phyloP scores from a whole-genome alignment of 1,139 yeast species.

The Nakaseomyces delphensis region DNA sequence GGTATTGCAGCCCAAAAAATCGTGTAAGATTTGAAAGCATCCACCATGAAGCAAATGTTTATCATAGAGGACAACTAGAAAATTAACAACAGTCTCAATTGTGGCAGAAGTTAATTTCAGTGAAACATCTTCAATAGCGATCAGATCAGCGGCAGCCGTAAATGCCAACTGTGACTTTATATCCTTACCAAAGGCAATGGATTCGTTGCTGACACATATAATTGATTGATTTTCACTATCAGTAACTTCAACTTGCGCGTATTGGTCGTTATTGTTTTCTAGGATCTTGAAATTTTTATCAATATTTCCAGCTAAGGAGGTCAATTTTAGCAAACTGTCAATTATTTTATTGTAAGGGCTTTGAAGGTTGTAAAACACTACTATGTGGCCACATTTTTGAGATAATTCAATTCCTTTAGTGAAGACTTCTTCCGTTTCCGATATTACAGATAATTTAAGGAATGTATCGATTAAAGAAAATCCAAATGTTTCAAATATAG shows the following conservation, averaged over 20 bases:
- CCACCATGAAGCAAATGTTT: background rate
- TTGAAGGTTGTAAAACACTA: constrained; percentile 50
- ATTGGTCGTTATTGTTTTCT: constrained; percentile 9
- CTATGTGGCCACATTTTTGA: constrained; percentile 71
- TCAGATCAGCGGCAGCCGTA: background rate
- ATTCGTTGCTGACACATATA: constrained; percentile 4
- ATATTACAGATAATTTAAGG: constrained; percentile 69
- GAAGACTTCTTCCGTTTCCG: constrained; percentile 79
- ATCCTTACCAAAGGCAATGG: background rate
- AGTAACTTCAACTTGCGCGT: constrained; percentile 10
- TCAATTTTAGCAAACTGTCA: constrained; percentile 52
- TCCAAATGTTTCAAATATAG: constrained; percentile 56
- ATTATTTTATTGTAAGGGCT: constrained; percentile 57
- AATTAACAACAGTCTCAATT: background rate
- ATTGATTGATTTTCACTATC: background rate
- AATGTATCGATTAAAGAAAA: constrained; percentile 57
- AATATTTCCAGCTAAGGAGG: constrained; percentile 36
- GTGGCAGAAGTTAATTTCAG: background rate
- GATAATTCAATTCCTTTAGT: constrained; percentile 77
- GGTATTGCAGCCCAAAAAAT: background rate
- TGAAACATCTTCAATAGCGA: background rate
- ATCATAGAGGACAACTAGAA: background rate
- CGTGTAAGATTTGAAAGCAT: background rate
- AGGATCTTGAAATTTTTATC: background rate
- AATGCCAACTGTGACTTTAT: background rate